Conservation (phyloP, 164 flowering plant genomes). For the Magnolia changhungtana region DNA sequence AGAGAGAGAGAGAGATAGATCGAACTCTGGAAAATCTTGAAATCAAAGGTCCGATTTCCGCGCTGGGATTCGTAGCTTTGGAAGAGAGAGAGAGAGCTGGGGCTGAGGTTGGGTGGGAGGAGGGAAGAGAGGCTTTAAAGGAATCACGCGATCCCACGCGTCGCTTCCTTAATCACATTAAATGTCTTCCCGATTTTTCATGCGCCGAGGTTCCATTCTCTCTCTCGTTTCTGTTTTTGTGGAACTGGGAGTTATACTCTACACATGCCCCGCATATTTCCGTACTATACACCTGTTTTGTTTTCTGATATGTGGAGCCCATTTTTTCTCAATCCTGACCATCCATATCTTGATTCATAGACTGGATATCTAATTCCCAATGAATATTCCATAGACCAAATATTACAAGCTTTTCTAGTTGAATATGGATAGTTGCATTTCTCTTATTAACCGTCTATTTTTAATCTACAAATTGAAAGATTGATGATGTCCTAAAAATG, state of each 20-base stretch:
- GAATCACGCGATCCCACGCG: conserved; percentile 33
- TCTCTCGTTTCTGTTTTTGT: not conserved
- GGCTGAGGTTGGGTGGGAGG: conserved; percentile 4
- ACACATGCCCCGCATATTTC: not conserved
- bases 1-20: conserved; percentile 7
- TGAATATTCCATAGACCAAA: no score
- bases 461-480: no score
- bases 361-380: not conserved
- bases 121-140: conserved; percentile 21
- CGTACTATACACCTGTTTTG: not conserved
- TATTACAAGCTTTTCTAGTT: no score
- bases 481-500: no score
- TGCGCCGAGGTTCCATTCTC: conserved; percentile 7
- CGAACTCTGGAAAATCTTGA: not conserved
- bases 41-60: not conserved
- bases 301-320: not conserved
- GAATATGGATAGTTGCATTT: no score
- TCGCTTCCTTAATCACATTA: conserved; percentile 27
- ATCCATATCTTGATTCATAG: not conserved
- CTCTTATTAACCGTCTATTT: no score
- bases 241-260: not conserved
- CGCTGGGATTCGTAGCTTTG: not conserved
- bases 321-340: not conserved
- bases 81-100: not conserved
- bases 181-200: conserved; percentile 5